A percentile compares a stretch with the other conserved stretches of the same genome.
phyloP scores from a whole-genome alignment of 1,284 basidiomycete species.

The Pseudozyma sp. region DNA sequence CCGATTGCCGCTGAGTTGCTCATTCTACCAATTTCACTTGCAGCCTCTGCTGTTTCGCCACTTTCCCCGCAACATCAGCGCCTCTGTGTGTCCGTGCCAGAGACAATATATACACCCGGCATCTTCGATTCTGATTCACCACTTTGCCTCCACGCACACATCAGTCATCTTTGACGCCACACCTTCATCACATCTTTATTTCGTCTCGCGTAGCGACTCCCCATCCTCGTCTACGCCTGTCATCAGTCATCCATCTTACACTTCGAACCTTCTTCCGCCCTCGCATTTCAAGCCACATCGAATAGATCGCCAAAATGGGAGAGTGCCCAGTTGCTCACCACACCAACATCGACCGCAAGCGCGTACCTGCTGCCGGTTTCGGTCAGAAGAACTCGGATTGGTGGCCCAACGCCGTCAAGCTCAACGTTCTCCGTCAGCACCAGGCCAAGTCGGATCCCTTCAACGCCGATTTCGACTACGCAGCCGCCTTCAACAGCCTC shows the following conservation, averaged over 20 bases:
- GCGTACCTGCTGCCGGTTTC: slow-evolving; percentile 29
- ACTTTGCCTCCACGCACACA: neutral
- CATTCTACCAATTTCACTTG: neutral
- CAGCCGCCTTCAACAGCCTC: slow-evolving; percentile 39
- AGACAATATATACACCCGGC: slow-evolving; percentile 9
- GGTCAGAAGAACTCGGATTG: slow-evolving; percentile 42
- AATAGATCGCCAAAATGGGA: slow-evolving; percentile 19
- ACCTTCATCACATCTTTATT: slow-evolving; percentile 1
- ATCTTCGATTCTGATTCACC: no score
- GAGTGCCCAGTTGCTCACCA: slow-evolving; percentile 40
- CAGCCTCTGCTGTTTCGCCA: neutral
- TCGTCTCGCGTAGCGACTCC: slow-evolving; percentile 6
- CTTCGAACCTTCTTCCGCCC: neutral
- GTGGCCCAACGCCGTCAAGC: slow-evolving; percentile 40
- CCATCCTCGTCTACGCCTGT: slow-evolving; percentile 10
- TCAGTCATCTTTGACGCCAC: slow-evolving; percentile 27
- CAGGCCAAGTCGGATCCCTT: slow-evolving; percentile 37
- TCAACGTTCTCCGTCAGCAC: slow-evolving; percentile 46
- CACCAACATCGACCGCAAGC: slow-evolving; percentile 35
- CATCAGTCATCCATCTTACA: slow-evolving; percentile 3
- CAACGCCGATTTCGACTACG: slow-evolving; percentile 39
- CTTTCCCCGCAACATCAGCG: neutral
- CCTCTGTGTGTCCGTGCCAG: neutral
- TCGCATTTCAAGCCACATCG: neutral
- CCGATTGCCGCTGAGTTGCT: neutral